phyloP scores from a whole-genome alignment of 2,329 filamentous ascomycete genomes.

The Xylaria sp. region DNA sequence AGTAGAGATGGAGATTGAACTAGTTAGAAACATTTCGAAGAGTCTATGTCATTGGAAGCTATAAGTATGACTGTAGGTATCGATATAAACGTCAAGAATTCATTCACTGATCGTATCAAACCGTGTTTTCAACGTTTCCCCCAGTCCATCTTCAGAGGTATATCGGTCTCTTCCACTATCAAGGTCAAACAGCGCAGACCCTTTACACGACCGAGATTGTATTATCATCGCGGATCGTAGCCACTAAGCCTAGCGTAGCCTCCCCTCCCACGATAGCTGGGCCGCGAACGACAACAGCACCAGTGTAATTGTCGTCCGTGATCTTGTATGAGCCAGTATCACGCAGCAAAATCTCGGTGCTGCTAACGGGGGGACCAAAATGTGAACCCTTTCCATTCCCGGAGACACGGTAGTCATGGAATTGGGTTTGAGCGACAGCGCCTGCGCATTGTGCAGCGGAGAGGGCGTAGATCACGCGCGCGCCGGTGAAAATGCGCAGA shows the following conservation, averaged over 20 bases:
- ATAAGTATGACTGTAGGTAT: slow-evolving; percentile 2
- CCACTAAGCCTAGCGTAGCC: slow-evolving; percentile 66
- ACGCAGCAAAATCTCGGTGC: slow-evolving; percentile 76
- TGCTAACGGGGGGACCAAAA: slow-evolving; percentile 82
- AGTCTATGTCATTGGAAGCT: slow-evolving; percentile 17
- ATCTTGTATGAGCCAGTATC: slow-evolving; percentile 67
- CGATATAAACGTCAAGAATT: neutral
- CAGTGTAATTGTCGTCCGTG: slow-evolving; percentile 64
- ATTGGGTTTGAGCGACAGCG: slow-evolving; percentile 82
- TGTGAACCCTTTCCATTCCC: slow-evolving; percentile 58
- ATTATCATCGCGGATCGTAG: slow-evolving; percentile 72
- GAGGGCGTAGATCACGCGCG: slow-evolving; percentile 84
- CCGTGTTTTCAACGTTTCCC: neutral
- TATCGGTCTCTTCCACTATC: slow-evolving; percentile 1
- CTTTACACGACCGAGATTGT: slow-evolving; percentile 64
- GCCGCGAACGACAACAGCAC: slow-evolving; percentile 74
- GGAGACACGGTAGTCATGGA: slow-evolving; percentile 80
- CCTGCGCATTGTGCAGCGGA: slow-evolving; percentile 85
- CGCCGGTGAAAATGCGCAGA: slow-evolving; percentile 78
- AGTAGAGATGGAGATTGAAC: neutral
- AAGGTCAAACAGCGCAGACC: neutral
- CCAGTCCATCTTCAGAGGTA: neutral
- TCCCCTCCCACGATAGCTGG: slow-evolving; percentile 73
- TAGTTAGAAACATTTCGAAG: neutral
- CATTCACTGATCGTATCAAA: slow-evolving; percentile 12